phyloP scores from a whole-genome alignment of 768 basidiomycete genomes.

The Gloeopeniophorella convolvens region DNA sequence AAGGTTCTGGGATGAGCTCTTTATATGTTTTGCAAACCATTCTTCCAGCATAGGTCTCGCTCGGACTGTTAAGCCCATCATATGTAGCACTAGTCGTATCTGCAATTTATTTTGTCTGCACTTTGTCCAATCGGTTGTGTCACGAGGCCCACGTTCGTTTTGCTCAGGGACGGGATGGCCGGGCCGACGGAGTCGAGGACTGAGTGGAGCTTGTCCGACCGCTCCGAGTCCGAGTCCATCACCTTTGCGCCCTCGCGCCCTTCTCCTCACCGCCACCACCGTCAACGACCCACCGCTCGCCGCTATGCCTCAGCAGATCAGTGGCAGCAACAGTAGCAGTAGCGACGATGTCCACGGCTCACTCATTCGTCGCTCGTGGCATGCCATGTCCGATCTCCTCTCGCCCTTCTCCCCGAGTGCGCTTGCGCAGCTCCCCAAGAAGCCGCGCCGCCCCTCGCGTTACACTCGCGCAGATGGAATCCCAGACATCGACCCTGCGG shows the following conservation, averaged over 20 bases:
- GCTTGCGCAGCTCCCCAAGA: constrained; percentile 40
- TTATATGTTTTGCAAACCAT: background rate
- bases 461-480: constrained; percentile 72
- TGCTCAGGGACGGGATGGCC: too few species aligned
- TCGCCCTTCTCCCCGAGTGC: constrained; percentile 69
- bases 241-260: too few species aligned
- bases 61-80: too few species aligned
- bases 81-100: too few species aligned
- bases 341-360: constrained; percentile 23
- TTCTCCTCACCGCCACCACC: background rate
- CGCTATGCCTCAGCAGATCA: background rate
- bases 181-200: too few species aligned
- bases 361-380: constrained; percentile 54
- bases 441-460: constrained; percentile 32
- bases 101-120: too few species aligned
- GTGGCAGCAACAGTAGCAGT: constrained; percentile 12
- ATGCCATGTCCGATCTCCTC: constrained; percentile 49
- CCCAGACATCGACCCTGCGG: constrained; percentile 45
- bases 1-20: constrained; percentile 47
- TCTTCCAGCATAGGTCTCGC: too few species aligned
- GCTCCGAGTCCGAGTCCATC: too few species aligned
- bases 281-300: background rate
- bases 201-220: too few species aligned
- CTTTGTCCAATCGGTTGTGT: too few species aligned
- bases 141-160: too few species aligned